Conservation (phyloP, 2,329 filamentous ascomycete species). For the Talaromyces rugulosus region DNA sequence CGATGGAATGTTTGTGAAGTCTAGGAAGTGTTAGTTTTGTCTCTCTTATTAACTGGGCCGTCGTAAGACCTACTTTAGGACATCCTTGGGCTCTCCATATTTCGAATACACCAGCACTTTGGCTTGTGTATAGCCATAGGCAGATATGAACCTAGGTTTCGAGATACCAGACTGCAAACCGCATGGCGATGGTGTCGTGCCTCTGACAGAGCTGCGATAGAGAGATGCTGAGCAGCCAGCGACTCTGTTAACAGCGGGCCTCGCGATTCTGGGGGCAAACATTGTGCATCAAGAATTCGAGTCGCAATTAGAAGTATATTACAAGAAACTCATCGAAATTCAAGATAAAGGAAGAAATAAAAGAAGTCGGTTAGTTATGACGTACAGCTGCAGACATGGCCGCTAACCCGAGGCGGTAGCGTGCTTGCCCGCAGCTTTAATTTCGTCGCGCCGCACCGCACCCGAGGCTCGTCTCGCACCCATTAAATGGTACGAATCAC, state of each 20-base stretch:
- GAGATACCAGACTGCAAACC: constrained; percentile 14
- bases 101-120: constrained; percentile 47
- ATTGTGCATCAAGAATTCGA: not conserved
- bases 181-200: constrained; percentile 10
- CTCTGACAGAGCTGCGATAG: constrained; percentile 11
- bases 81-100: constrained; percentile 48
- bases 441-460: not conserved
- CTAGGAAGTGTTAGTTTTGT: constrained; percentile 18
- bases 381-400: not conserved
- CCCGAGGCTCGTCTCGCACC: not conserved
- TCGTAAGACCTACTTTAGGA: constrained; percentile 33
- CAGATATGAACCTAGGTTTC: constrained; percentile 37
- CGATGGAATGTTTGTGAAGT: constrained; percentile 48
- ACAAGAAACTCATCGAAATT: not conserved
- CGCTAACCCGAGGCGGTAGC: not conserved
- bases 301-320: not conserved
- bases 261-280: constrained; percentile 1
- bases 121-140: constrained; percentile 48
- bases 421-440: not conserved
- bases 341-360: not conserved
- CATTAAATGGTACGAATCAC: not conserved
- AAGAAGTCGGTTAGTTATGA: not conserved
- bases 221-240: constrained; percentile 1
- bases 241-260: not conserved
- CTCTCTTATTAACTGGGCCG: not conserved